phyloP scores from a whole-genome alignment of 169 alveolate species.

The Perkinsus marinus region DNA sequence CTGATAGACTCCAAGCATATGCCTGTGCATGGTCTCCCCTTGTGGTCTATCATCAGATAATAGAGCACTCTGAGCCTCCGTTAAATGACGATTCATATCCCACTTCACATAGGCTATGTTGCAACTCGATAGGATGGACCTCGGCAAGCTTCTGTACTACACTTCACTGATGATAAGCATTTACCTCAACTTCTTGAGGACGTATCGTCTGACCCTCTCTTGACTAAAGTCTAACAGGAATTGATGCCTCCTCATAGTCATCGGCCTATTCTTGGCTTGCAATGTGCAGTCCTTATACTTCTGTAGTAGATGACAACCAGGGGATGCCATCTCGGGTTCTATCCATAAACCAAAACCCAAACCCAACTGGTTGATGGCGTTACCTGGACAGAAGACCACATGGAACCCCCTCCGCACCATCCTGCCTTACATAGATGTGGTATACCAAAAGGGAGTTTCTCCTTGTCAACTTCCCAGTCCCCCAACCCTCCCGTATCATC shows the following conservation, averaged over 20 bases:
- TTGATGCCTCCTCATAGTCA: not conserved
- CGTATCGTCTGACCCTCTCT: not conserved
- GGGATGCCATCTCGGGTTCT: not conserved
- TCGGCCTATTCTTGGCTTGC: not conserved
- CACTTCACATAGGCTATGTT: not conserved
- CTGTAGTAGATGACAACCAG: not conserved
- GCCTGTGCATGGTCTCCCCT: not conserved
- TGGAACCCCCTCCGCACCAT: not conserved
- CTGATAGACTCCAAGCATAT: not conserved
- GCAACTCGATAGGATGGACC: not conserved
- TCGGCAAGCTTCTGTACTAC: not conserved
- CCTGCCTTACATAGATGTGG: not conserved
- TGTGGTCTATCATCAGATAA: not conserved
- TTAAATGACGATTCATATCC: not conserved
- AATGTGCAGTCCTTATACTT: not conserved
- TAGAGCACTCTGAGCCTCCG: not conserved
- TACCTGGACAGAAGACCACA: not conserved
- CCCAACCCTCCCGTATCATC: not conserved
- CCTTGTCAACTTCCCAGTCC: not conserved
- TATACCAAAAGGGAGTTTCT: not conserved
- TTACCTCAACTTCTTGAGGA: not conserved
- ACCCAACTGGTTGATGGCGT: not conserved
- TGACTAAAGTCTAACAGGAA: not conserved
- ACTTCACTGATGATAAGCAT: not conserved
- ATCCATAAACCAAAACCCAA: not conserved